Evolutionary conservation across 2,329 filamentous ascomycete species (phyloP), one percentile per base, ranked within the genome.

Genomic region (Alternaria novae-zelandiae): DNA sequence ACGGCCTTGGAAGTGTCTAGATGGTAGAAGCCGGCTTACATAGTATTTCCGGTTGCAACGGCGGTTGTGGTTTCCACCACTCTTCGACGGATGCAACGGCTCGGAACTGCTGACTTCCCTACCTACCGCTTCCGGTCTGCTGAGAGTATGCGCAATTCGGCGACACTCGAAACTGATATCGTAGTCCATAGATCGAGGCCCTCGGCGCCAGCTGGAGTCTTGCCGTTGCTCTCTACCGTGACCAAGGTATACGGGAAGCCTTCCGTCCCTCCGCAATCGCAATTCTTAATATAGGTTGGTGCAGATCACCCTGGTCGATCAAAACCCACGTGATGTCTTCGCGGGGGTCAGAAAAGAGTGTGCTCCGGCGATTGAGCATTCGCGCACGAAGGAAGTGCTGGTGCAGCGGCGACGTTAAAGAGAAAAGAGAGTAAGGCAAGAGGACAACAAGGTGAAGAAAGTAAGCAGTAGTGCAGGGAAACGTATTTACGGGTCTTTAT

Each of bases 251-350:
- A 10, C n/a, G 26, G 47, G 12, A 20, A 3, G n/a, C 2, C 6
- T 5, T 51, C 17, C 28, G 28, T 10, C 12, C 20, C 26, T 51
- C 26, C 26, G 49, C 25, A 11, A 11, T 11, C 5, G 13, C 20
- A 3, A 23, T 15, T 30, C 17, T 36, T 51, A 10, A n/a, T 1
- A 36, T 36, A 36, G 12, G 28, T 93, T 93, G 80, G 86, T 92
- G 61, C 79, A 83, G 3, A 74, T 82, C 4, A 83, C 93, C 36
- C 81, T 91, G 5, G 80, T 83, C 44, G 80, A 82, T 20, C 84
- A 84, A 72, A 76, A 79, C 3, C 76, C 93, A 0, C 90, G 90
- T 2, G 91, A 91, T n/a, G 86, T 91, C 6, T 92, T 93, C 83
- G 90, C 90, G 0, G 93, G 90, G 90, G 90, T 89, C 30, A 15